Evolutionary conservation across 2,329 filamentous ascomycete species (phyloP), one percentile per base, ranked within the genome.

Genomic region (Paradendryphiella salina): DNA sequence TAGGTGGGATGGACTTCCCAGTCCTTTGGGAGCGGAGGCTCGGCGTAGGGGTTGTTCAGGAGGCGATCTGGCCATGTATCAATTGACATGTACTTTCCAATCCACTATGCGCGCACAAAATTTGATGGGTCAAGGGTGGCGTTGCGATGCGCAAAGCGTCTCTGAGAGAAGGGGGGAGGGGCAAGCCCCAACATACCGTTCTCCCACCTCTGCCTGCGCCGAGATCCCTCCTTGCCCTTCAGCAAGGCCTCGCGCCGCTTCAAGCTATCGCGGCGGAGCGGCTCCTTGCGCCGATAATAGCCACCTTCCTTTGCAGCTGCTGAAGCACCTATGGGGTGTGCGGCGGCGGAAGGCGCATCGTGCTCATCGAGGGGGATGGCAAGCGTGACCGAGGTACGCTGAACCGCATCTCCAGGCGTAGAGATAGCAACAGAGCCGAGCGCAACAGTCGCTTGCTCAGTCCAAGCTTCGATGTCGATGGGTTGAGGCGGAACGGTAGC

Each of bases 121-220:
- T n/a, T n/a, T 5, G 13, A 26, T 31, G 23, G 28, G 33, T 4
- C 23, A n/a, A 18, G 23, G 1, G 26, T 10, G 11, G 38, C 17
- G 13, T 31, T 37, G 40, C 28, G 10, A 33, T 39, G 45, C 45
- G 49, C 48, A 52, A 33, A 52, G 45, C 52, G 46, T 51, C 52
- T 38, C 37, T 45, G 36, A 55, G 52, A 38, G 48, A 46, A 40
- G 15, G 45, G 45, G 44, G 35, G 23, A 42, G 41, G 40, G 47
- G 40, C 33, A 36, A 36, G 35, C 51, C 38, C 45, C 42, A 15
- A 59, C 44, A 46, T 70, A 95, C 90, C 89, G 73, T 97, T 99
- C 78, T 99, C 94, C 91, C 92, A 97, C 48, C 93, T 82, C 64
- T 93, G 86, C 41, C 93, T 82, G 65, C 93, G 86, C 29, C 93